Conservation (phyloP, 495 filamentous ascomycete genomes). For the Penicillium macrosclerotiorum region DNA sequence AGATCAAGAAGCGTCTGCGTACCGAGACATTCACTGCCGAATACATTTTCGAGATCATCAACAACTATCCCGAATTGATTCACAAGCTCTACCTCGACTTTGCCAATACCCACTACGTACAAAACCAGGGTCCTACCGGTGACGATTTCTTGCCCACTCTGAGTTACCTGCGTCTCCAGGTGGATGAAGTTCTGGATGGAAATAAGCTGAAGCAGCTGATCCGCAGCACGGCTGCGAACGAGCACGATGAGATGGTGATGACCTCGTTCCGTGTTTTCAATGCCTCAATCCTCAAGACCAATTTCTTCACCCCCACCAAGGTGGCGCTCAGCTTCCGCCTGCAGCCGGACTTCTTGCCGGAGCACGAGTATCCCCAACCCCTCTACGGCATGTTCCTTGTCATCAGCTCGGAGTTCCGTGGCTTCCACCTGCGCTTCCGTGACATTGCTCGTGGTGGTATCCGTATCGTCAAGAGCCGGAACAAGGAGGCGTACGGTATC, state of each 20-base stretch:
- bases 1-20: constrained; percentile 92
- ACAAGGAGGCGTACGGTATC: constrained; percentile 91
- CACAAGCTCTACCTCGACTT: constrained; percentile 89
- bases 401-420: constrained; percentile 92
- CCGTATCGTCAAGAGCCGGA: constrained; percentile 95
- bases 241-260: constrained; percentile 98
- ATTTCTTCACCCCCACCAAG: constrained; percentile 99
- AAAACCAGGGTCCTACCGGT: constrained; percentile 66
- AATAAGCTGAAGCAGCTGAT: constrained; percentile 76
- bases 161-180: constrained; percentile 68
- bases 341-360: constrained; percentile 83
- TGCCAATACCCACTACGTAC: constrained; percentile 84
- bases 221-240: constrained; percentile 76
- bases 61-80: constrained; percentile 82
- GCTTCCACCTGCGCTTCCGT: constrained; percentile 96
- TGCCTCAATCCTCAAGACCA: constrained; percentile 86
- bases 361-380: constrained; percentile 88
- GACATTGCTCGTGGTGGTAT: constrained; percentile 97
- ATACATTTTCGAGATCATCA: constrained; percentile 96
- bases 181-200: constrained; percentile 76
- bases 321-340: constrained; percentile 96
- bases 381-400: constrained; percentile 98
- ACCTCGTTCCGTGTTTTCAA: constrained; percentile 96
- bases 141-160: constrained; percentile 81
- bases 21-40: constrained; percentile 97